A percentile compares a stretch with the other conserved stretches of the same genome.
Evolutionary conservation across 2,329 filamentous ascomycete genomes (phyloP).

Genomic region (Fusarium mundagurra): DNA sequence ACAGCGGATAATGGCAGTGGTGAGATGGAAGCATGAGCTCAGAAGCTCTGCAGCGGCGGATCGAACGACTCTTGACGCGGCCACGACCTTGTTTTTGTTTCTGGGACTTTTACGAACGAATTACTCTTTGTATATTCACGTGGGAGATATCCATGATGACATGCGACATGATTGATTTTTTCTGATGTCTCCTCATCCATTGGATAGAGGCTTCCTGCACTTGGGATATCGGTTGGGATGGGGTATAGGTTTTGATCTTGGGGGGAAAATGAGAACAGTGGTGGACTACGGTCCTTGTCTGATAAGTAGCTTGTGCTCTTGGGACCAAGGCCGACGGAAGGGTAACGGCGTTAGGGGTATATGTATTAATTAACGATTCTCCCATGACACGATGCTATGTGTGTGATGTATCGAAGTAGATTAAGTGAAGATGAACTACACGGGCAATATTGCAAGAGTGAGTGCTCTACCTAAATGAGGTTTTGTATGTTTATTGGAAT

Average conservation of each 20-base stretch:
- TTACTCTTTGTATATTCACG: constrained; percentile 34
- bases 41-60: constrained; percentile 14
- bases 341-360: constrained; percentile 11
- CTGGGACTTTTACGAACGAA: constrained; percentile 18
- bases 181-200: constrained; percentile 17
- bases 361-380: constrained; percentile 21
- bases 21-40: constrained; percentile 13
- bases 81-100: constrained; percentile 37
- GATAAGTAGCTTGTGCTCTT: neutral
- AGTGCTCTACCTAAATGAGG: neutral
- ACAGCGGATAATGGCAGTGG: constrained; percentile 23
- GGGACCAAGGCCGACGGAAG: neutral
- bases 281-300: constrained; percentile 9
- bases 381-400: neutral
- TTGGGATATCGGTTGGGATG: neutral
- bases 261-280: neutral
- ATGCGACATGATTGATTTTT: constrained; percentile 38
- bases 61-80: constrained; percentile 30
- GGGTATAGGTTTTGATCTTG: neutral
- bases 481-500: neutral
- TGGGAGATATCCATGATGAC: constrained; percentile 36
- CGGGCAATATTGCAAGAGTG: neutral
- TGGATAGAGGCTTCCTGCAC: constrained; percentile 8
- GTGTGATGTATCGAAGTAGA: neutral
- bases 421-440: neutral